A percentile compares a stretch with the other conserved stretches of the same genome.
Evolutionary conservation across 306 rosid species (phyloP).

Genomic region (Senna tora): DNA sequence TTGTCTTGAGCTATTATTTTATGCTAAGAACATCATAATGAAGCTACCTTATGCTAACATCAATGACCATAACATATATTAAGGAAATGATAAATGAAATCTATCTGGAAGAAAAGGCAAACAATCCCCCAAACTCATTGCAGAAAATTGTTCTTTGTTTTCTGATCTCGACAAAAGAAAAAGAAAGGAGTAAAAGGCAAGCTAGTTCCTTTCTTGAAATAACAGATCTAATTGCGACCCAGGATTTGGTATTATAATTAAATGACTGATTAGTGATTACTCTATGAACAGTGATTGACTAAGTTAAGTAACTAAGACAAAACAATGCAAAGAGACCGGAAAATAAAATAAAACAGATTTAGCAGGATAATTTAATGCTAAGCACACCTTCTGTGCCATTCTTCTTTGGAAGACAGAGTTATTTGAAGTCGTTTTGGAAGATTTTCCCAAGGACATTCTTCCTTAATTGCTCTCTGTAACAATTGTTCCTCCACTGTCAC

Average conservation of each 20-base stretch:
- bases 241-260: not conserved
- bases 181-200: not conserved
- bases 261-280: not conserved
- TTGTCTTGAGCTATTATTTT: not conserved
- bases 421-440: constrained; percentile 90
- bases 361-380: constrained; percentile 9
- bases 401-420: constrained; percentile 80
- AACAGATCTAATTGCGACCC: not conserved
- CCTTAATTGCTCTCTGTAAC: constrained; percentile 76
- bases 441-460: constrained; percentile 93
- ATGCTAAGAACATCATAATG: not conserved
- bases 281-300: not conserved
- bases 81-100: not conserved
- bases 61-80: too few species aligned
- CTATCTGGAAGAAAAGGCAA: not conserved
- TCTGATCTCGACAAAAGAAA: not conserved
- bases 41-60: not conserved
- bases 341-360: not conserved
- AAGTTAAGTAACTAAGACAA: not conserved
- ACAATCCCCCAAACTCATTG: not conserved
- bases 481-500: constrained; percentile 82
- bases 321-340: not conserved
- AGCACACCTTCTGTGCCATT: constrained; percentile 87
- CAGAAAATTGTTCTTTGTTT: not conserved
- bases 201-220: not conserved